phyloP scores from a whole-genome alignment of 2,329 filamentous ascomycete genomes.

The Neodidymelliopsis sp. region DNA sequence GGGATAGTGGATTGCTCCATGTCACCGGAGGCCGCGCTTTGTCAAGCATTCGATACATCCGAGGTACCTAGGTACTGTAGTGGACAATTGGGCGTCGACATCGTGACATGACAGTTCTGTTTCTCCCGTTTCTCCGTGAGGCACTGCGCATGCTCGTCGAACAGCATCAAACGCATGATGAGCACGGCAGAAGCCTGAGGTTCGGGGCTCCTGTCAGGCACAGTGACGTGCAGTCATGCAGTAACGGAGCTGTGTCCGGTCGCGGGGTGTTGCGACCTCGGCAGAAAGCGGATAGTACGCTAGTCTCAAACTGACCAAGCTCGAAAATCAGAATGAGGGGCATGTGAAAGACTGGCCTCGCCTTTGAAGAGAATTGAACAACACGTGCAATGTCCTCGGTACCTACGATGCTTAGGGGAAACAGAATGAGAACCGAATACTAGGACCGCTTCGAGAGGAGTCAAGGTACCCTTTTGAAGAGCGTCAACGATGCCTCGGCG shows the following conservation, averaged over 20 bases:
- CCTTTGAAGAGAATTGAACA: too few relatives aligned
- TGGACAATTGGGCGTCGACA: not conserved
- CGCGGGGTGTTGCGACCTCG: constrained; percentile 12
- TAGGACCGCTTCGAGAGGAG: too few relatives aligned
- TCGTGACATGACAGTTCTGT: not conserved
- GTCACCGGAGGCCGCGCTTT: constrained; percentile 5
- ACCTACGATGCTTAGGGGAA: too few relatives aligned
- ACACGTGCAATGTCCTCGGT: too few relatives aligned
- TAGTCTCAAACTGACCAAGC: constrained; percentile 2
- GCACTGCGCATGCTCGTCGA: not conserved
- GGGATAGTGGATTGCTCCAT: constrained; percentile 17
- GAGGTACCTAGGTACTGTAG: constrained; percentile 4
- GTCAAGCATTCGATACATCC: constrained; percentile 6
- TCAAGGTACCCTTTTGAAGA: too few relatives aligned
- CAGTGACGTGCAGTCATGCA: constrained; percentile 8
- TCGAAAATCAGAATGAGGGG: constrained; percentile 1
- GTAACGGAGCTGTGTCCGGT: constrained; percentile 4
- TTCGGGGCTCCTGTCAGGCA: constrained; percentile 8
- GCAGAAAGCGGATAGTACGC: not conserved
- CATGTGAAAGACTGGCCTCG: constrained; percentile 14
- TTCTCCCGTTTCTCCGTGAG: not conserved
- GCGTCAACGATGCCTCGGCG: too few relatives aligned
- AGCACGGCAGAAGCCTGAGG: constrained; percentile 1
- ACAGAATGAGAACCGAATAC: too few relatives aligned
- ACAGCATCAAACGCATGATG: not conserved